These are phyloP conservation scores for Hawksworthiomyces lignivorus DNA, from an alignment of 2,329 filamentous ascomycete genomes.

Conservation along the genomic window DNA sequence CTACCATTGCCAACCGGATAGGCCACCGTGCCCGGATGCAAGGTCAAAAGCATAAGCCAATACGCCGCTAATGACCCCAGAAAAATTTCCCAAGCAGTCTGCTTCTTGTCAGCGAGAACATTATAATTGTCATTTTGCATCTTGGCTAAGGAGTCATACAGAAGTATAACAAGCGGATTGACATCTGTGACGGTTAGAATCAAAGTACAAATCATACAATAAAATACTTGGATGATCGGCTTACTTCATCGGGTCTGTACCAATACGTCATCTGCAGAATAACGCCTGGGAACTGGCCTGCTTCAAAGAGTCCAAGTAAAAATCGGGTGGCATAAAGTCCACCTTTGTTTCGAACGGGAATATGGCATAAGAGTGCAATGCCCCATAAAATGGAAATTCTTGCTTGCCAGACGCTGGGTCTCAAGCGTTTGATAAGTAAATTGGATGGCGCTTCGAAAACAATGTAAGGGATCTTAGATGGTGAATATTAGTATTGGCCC, in stretches of 20 bases:
- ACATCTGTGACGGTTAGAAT: no score
- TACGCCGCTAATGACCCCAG: conserved; percentile 32
- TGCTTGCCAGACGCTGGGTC: conserved; percentile 68
- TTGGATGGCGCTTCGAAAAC: conserved; percentile 73
- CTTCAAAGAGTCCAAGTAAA: conserved; percentile 57
- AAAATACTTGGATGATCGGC: no score
- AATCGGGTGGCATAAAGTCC: conserved; percentile 45
- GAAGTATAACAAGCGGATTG: conserved; percentile 36
- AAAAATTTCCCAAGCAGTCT: conserved; percentile 33
- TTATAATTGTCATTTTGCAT: no score
- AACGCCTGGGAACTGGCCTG: conserved; percentile 60
- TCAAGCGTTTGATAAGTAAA: conserved; percentile 63
- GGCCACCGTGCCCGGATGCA: conserved; percentile 26
- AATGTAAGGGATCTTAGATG: conserved; percentile 53
- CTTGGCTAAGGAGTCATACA: conserved; percentile 30
- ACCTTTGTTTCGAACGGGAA: conserved; percentile 40
- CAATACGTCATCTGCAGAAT: conserved; percentile 36
- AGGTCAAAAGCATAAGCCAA: conserved; percentile 36
- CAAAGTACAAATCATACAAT: no score
- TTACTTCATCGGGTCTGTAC: conserved; percentile 42
- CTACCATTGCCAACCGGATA: conserved; percentile 28
- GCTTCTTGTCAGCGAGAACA: no score
- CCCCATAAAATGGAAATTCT: conserved; percentile 62
- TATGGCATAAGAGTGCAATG: conserved; percentile 43
- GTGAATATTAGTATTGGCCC: not conserved